Percentiles rank a stretch among this genome's conserved stretches.
Evolutionary conservation across 768 basidiomycete genomes (phyloP).

Genomic region (Lentinula lateritia): DNA sequence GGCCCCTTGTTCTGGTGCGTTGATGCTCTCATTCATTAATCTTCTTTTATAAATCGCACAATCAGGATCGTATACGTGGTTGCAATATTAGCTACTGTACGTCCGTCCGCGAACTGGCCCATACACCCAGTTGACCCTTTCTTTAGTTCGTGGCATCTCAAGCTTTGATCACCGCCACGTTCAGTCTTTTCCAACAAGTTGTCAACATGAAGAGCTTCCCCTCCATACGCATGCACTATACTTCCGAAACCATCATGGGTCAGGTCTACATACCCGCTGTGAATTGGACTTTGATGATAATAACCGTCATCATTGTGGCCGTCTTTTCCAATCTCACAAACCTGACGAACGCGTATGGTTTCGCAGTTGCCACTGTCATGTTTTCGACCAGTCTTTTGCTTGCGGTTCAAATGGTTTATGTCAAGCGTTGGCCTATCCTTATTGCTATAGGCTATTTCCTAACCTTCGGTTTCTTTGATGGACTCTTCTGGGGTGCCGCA

Average conservation of each 20-base stretch:
- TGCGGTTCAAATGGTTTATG: slow-evolving; percentile 49
- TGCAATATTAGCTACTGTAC: slow-evolving; percentile 58
- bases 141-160: slow-evolving; percentile 54
- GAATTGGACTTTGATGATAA: slow-evolving; percentile 56
- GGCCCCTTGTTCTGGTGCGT: slow-evolving; percentile 57
- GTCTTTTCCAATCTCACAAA: slow-evolving; percentile 48
- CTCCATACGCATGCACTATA: slow-evolving; percentile 53
- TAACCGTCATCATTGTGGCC: slow-evolving; percentile 47
- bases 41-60: neutral
- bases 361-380: slow-evolving; percentile 64
- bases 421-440: slow-evolving; percentile 43
- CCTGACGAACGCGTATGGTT: slow-evolving; percentile 59
- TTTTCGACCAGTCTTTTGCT: slow-evolving; percentile 54
- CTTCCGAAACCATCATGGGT: slow-evolving; percentile 54
- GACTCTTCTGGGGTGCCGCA: slow-evolving; percentile 63
- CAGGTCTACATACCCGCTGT: slow-evolving; percentile 62
- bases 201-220: slow-evolving; percentile 57
- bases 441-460: slow-evolving; percentile 42
- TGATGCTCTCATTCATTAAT: neutral
- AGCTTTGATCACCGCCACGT: slow-evolving; percentile 67
- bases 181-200: slow-evolving; percentile 58
- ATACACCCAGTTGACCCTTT: neutral
- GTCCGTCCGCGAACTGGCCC: slow-evolving; percentile 8
- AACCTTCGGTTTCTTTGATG: slow-evolving; percentile 61
- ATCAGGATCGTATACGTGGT: slow-evolving; percentile 56